Conservation (phyloP, 192 early-diverging fungal species). For the Pilaira anomala region DNA sequence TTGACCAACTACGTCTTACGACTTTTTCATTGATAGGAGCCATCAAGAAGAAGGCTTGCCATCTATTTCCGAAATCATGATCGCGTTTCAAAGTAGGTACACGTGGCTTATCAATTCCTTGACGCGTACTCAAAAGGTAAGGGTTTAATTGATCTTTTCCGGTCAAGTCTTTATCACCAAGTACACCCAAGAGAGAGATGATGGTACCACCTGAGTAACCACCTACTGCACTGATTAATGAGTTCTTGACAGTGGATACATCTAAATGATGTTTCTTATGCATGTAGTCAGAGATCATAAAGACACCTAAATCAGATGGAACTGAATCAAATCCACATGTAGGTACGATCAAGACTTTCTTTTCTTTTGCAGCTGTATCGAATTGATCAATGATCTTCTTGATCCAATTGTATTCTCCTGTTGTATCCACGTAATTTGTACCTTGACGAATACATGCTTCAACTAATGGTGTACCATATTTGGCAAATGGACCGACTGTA, state of each 20-base stretch:
- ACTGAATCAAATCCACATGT: conserved; percentile 90
- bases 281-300: conserved; percentile 48
- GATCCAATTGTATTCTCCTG: conserved; percentile 75
- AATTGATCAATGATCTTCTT: conserved; percentile 62
- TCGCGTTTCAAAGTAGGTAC: conserved; percentile 47
- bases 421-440: conserved; percentile 89
- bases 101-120: conserved; percentile 31
- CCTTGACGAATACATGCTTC: conserved; percentile 60
- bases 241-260: conserved; percentile 61
- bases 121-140: conserved; percentile 26
- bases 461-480: conserved; percentile 70
- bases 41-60: conserved; percentile 68
- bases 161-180: conserved; percentile 17
- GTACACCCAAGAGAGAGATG: conserved; percentile 30
- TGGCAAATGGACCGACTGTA: conserved; percentile 76
- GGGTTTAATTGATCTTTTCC: conserved; percentile 10
- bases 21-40: conserved; percentile 57
- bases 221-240: conserved; percentile 51
- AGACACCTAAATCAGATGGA: conserved; percentile 80
- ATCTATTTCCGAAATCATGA: conserved; percentile 46
- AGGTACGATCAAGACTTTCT: conserved; percentile 72
- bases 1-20: conserved; percentile 60
- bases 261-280: conserved; percentile 28
- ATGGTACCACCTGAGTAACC: conserved; percentile 71
- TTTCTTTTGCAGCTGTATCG: conserved; percentile 61